phyloP scores from a whole-genome alignment of 192 early-diverging fungal species.

The Spizellomyces punctatus region DNA sequence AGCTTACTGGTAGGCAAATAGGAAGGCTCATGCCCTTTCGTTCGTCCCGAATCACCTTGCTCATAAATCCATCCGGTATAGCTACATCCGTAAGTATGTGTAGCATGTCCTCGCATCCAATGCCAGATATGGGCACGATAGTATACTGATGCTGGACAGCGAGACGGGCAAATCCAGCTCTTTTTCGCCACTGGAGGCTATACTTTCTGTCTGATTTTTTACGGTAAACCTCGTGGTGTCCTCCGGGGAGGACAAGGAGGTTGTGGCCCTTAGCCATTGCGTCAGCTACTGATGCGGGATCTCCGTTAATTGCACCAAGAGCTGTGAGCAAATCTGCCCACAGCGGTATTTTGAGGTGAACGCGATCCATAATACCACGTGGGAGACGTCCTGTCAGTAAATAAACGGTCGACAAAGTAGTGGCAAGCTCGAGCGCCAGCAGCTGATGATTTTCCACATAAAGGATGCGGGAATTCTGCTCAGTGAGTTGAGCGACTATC shows the following conservation, averaged over 20 bases:
- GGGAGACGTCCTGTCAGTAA: neutral
- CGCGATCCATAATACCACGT: constrained; percentile 4
- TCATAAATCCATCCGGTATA: too few relatives aligned
- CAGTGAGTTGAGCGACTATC: neutral
- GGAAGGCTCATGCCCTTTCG: too few relatives aligned
- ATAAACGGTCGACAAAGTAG: neutral
- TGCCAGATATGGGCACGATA: too few relatives aligned
- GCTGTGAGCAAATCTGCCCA: constrained; percentile 5
- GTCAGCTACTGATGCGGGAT: neutral
- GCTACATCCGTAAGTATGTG: too few relatives aligned
- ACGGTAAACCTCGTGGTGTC: neutral
- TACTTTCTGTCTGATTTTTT: too few relatives aligned
- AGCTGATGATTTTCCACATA: constrained; percentile 8
- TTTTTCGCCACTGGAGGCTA: too few relatives aligned
- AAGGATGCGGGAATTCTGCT: neutral
- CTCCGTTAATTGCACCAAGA: constrained; percentile 1
- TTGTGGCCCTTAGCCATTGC: constrained; percentile 3
- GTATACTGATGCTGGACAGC: too few relatives aligned
- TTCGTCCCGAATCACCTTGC: too few relatives aligned
- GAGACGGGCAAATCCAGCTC: too few relatives aligned
- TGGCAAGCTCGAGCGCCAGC: constrained; percentile 2
- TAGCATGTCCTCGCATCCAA: too few relatives aligned
- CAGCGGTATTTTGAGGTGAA: constrained; percentile 7
- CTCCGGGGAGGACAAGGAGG: constrained; percentile 7
- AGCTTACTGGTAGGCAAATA: too few relatives aligned